Evolutionary conservation across 257 asterid genomes (phyloP), one percentile per base, ranked within the genome.

Genomic region (Pogostemon cablin): DNA sequence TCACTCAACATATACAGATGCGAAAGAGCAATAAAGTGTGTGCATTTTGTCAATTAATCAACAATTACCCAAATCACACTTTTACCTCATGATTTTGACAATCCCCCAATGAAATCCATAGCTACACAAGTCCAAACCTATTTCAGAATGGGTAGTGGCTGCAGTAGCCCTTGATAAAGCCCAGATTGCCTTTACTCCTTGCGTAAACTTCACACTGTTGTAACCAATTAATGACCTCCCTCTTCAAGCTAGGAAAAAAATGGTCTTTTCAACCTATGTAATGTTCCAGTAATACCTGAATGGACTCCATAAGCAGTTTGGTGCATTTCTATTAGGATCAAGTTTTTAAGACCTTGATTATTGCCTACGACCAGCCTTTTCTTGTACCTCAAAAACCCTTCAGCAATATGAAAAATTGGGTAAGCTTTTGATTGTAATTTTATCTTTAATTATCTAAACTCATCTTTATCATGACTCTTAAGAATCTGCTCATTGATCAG

Each of bases 261-360:
- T 2, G 34, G 0, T 0, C 15, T 2, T 6, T 49, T n/a, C 0
- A 38, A 0, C 5, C 60, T 48, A 4, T 3, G 0, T 0, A 9
- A 37, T 2, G 71, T 66, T 5, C 60, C 71, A 32, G 12, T 4
- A 0, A 48, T 9, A 0, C 61, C 71, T 0, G 71, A 66, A 3
- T 66, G 47, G 3, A 37, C 71, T 0, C 71, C 48, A 1, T 3
- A 5, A 1, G 46, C 10, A 0, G 47, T 10, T 0, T 32, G 6
- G 1, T 66, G 59, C 4, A 66, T 3, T 0, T 2, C 46, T 3
- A 3, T 0, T 0, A 47, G 0, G 1, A 48, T 2, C 3, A 9
- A 5, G 0, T 6, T 3, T 11, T n/a, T 65, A 0, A 48, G 4
- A 0, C 11, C 11, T 0, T 7, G 0, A 0, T 4, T 5, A 4